Evolutionary conservation across 371 early-diverging fungal genomes (phyloP).

Genomic region (Mucor circinelloides): DNA sequence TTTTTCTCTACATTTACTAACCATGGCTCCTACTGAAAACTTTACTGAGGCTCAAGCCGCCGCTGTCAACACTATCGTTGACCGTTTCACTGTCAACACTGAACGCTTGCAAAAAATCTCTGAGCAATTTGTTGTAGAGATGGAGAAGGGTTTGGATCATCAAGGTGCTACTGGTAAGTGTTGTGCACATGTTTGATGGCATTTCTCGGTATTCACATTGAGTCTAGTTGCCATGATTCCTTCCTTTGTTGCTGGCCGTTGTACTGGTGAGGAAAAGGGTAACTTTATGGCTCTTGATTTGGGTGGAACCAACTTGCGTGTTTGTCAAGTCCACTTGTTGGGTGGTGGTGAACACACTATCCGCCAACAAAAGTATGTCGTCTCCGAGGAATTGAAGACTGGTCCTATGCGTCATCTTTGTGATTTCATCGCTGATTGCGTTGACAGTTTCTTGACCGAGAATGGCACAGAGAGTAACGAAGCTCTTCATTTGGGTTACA

Average conservation of each 20-base stretch:
- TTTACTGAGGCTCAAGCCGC: slow-evolving; percentile 34
- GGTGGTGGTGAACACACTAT: slow-evolving; percentile 67
- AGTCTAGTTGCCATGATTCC: slow-evolving; percentile 67
- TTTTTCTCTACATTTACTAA: not conserved
- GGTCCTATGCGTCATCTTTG: slow-evolving; percentile 69
- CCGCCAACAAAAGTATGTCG: slow-evolving; percentile 76
- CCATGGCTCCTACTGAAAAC: slow-evolving; percentile 14
- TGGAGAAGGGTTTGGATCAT: slow-evolving; percentile 71
- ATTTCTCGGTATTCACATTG: not conserved
- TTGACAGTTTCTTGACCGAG: slow-evolving; percentile 74
- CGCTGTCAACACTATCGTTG: slow-evolving; percentile 47
- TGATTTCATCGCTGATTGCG: slow-evolving; percentile 89
- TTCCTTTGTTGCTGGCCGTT: slow-evolving; percentile 78
- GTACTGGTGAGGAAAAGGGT: slow-evolving; percentile 84
- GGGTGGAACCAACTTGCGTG: slow-evolving; percentile 93
- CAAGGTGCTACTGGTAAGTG: slow-evolving; percentile 55
- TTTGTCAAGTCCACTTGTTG: slow-evolving; percentile 78
- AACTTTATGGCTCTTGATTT: slow-evolving; percentile 90
- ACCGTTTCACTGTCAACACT: slow-evolving; percentile 59
- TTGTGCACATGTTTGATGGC: not conserved
- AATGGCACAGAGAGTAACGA: slow-evolving; percentile 24
- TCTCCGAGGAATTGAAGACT: slow-evolving; percentile 38
- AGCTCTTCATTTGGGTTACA: slow-evolving; percentile 76
- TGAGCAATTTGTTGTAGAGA: slow-evolving; percentile 69
- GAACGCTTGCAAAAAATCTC: slow-evolving; percentile 61